These are phyloP conservation scores for Populus trichocarpa DNA, from an alignment of 441 rosid genomes.

Conservation along the genomic window DNA sequence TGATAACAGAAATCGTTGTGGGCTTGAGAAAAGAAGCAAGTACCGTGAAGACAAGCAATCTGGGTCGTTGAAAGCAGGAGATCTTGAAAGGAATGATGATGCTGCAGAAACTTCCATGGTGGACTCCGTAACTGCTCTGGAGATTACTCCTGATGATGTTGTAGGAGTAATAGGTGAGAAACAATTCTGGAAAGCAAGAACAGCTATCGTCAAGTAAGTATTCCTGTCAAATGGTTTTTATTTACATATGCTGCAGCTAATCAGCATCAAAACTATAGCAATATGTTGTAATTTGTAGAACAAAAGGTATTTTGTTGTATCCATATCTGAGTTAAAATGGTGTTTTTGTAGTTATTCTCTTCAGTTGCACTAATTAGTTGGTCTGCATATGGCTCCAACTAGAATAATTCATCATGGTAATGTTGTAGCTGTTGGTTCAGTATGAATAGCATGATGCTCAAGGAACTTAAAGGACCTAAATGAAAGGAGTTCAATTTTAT, in stretches of 20 bases:
- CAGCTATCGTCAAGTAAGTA: slow-evolving; percentile 75
- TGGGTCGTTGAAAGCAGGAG: slow-evolving; percentile 9
- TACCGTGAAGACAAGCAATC: slow-evolving; percentile 18
- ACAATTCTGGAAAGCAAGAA: slow-evolving; percentile 88
- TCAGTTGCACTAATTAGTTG: not conserved
- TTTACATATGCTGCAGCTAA: slow-evolving; percentile 3
- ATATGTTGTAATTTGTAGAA: not conserved
- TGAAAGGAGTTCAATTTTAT: not conserved
- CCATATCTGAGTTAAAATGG: not conserved
- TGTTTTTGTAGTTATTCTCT: not conserved
- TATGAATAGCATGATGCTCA: not conserved
- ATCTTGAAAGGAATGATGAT: slow-evolving; percentile 38
- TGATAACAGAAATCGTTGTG: slow-evolving; percentile 26
- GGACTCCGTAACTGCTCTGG: slow-evolving; percentile 48
- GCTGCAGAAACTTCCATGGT: slow-evolving; percentile 49
- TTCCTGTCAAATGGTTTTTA: slow-evolving; percentile 5
- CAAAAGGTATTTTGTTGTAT: not conserved
- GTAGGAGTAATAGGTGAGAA: slow-evolving; percentile 76
- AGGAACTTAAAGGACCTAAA: not conserved
- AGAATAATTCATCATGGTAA: not conserved
- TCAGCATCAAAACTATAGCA: slow-evolving; percentile 4
- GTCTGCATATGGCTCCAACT: not conserved
- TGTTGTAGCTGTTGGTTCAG: not conserved
- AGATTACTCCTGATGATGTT: slow-evolving; percentile 67
- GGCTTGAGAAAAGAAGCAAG: slow-evolving; percentile 26